Base-by-base conservation (phyloP, 2,329 filamentous ascomycete genomes). In the Chaetothyriales sp. region DNA sequence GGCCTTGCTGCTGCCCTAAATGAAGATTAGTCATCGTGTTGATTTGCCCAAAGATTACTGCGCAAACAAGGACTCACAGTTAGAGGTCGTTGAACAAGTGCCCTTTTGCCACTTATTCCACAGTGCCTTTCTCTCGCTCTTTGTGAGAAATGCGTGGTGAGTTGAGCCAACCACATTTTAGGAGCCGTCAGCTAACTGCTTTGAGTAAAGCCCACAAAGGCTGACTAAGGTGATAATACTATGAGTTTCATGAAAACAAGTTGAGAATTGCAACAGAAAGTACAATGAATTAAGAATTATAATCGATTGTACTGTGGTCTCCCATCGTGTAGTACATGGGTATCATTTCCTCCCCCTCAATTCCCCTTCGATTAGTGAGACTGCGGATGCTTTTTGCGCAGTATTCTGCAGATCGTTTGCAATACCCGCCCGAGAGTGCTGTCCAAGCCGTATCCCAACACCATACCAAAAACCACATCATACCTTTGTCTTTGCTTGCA, bases 401-500 rank as follows among this genome's bases (percentile, higher is more conserved):
- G 22, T n/a, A 45, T 45, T 20, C 22, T 18, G 5, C 18, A n/a
- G 4, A 12, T 10, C 43, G 18, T 45, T 15, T 45, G 22, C 22
- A 45, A 45, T 19, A 20, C 10, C 6, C 8, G 10, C 18, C 10
- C 15, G 32, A 39, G 32, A 15, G 32, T 39, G 32, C 15, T 39
- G 32, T 39, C 32, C 5, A 39, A 39, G 15, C 32, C 32, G 10
- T 5, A 5, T 39, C 32, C 28, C 10, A 39, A 10, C 32, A 5
- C 32, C 15, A 12, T 15, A 15, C 12, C 32, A 36, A 36, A 12
- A 9, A 36, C 3, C 22, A 36, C 5, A 10, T 39, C 32, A 39
- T 39, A 39, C 32, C 32, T 39, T 39, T 39, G 32, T 39, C 32
- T 39, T 39, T 12, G 73, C 73, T 63, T 95, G 88, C 81, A 95